A percentile compares a stretch with the other conserved stretches of the same genome.
Evolutionary conservation across 192 early-diverging fungal species (phyloP).

Genomic region (Backusella macrospora): DNA sequence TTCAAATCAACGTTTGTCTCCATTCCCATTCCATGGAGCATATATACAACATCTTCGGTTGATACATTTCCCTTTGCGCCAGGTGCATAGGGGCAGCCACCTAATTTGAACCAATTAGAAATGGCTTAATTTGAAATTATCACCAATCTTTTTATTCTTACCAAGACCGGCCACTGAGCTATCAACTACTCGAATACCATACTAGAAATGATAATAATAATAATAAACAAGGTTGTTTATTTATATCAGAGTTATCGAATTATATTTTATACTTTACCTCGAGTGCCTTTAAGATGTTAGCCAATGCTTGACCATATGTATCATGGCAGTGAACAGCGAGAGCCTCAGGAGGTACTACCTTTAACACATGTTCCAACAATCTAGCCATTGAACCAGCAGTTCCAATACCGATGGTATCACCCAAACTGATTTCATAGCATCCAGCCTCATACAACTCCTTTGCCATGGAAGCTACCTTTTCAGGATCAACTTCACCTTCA

Average conservation of each 20-base stretch:
- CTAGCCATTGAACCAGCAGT: slow-evolving; percentile 66
- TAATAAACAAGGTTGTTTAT: too few species aligned
- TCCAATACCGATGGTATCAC: slow-evolving; percentile 95
- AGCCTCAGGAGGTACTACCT: slow-evolving; percentile 71
- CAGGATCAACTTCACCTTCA: slow-evolving; percentile 75
- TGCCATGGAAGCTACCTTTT: slow-evolving; percentile 71
- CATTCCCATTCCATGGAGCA: slow-evolving; percentile 85
- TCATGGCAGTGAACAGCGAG: slow-evolving; percentile 96
- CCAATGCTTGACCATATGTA: slow-evolving; percentile 96
- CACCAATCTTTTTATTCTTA: slow-evolving; percentile 21
- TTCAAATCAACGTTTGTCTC: slow-evolving; percentile 79
- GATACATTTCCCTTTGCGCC: slow-evolving; percentile 97
- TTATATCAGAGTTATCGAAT: not conserved
- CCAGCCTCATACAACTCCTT: slow-evolving; percentile 82
- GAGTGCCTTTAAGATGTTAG: slow-evolving; percentile 84
- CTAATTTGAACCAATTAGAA: slow-evolving; percentile 37
- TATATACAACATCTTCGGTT: slow-evolving; percentile 95
- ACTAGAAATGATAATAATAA: slow-evolving; percentile 35
- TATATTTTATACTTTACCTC: slow-evolving; percentile 43
- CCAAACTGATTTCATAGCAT: slow-evolving; percentile 96
- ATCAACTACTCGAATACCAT: slow-evolving; percentile 92
- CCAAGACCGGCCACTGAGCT: slow-evolving; percentile 90
- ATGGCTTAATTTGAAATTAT: not conserved
- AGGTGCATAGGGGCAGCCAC: slow-evolving; percentile 95
- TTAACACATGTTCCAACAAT: slow-evolving; percentile 71